phyloP scores from a whole-genome alignment of 129 eudicot species.

The Flaveria robusta region DNA sequence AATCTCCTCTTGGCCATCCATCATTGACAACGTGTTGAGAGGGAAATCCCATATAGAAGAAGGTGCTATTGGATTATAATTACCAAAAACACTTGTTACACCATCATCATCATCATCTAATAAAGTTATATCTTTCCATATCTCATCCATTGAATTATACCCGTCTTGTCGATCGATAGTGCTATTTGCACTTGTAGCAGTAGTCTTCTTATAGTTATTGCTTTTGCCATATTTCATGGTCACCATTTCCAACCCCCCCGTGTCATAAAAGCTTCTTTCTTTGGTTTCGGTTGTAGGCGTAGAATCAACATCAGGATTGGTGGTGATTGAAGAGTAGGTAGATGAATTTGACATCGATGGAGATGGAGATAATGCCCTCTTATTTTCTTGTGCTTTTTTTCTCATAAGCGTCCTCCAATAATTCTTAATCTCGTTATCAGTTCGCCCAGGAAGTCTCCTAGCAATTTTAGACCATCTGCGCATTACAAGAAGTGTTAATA shows the following conservation, averaged over 20 bases:
- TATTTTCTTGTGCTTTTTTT: conserved; percentile 67
- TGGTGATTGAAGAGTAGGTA: conserved; percentile 38
- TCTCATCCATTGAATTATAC: conserved; percentile 64
- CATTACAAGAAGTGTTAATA: neutral
- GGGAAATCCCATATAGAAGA: conserved; percentile 61
- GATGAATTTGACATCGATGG: conserved; percentile 40
- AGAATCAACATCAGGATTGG: conserved; percentile 34
- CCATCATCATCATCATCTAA: conserved; percentile 37
- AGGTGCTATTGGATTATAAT: conserved; percentile 27
- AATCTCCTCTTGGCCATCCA: conserved; percentile 45
- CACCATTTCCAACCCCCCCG: conserved; percentile 42
- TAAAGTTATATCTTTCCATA: conserved; percentile 69
- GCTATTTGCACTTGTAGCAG: conserved; percentile 11
- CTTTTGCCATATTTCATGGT: too few relatives aligned
- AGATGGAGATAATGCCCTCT: conserved; percentile 40
- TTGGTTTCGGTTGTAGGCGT: conserved; percentile 24
- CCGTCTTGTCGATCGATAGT: conserved; percentile 29
- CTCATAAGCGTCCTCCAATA: conserved; percentile 95
- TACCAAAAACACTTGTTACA: conserved; percentile 38
- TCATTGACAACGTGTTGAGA: conserved; percentile 42
- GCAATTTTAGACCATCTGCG: conserved; percentile 96
- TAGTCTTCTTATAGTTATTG: conserved; percentile 6
- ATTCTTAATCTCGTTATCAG: conserved; percentile 90
- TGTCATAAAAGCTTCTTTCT: conserved; percentile 48
- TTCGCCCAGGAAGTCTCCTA: conserved; percentile 78